Conservation (phyloP, 129 eudicot species). For the Erigeron canadensis region DNA sequence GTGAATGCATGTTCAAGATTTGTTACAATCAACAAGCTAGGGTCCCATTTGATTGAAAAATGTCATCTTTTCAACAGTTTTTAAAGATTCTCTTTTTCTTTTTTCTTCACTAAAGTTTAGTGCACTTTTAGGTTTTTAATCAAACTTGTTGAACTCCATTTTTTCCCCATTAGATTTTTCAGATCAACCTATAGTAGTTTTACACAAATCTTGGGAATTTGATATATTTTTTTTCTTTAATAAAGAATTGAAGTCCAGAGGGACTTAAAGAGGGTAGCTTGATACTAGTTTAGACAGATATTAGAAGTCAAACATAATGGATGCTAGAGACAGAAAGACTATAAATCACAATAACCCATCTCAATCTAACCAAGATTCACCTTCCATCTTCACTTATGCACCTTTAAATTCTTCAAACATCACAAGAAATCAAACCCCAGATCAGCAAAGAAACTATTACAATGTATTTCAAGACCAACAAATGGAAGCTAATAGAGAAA, state of each 20-base stretch:
- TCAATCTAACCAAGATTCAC: constrained; percentile 34
- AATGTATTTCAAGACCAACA: constrained; percentile 30
- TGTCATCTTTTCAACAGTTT: constrained; percentile 20
- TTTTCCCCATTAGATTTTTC: background rate
- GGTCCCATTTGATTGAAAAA: constrained; percentile 32
- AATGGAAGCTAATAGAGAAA: constrained; percentile 10
- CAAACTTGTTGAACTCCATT: background rate
- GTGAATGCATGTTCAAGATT: constrained; percentile 25
- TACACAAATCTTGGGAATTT: background rate
- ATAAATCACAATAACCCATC: constrained; percentile 27
- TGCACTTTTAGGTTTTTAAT: constrained; percentile 19
- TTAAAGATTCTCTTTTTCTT: constrained; percentile 19
- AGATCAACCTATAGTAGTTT: constrained; percentile 3
- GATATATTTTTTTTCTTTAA: background rate
- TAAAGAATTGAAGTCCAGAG: background rate
- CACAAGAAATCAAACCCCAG: constrained; percentile 40
- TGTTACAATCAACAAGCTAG: constrained; percentile 29
- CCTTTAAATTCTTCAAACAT: constrained; percentile 30
- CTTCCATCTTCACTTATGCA: constrained; percentile 28
- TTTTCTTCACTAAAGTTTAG: constrained; percentile 21
- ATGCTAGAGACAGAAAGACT: constrained; percentile 35
- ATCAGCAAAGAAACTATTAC: constrained; percentile 33
- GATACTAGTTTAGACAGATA: too few species aligned
- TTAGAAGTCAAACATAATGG: constrained; percentile 34
- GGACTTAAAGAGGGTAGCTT: background rate